phyloP scores from a whole-genome alignment of 1,284 basidiomycete species.

The Cryptococcus sp. region DNA sequence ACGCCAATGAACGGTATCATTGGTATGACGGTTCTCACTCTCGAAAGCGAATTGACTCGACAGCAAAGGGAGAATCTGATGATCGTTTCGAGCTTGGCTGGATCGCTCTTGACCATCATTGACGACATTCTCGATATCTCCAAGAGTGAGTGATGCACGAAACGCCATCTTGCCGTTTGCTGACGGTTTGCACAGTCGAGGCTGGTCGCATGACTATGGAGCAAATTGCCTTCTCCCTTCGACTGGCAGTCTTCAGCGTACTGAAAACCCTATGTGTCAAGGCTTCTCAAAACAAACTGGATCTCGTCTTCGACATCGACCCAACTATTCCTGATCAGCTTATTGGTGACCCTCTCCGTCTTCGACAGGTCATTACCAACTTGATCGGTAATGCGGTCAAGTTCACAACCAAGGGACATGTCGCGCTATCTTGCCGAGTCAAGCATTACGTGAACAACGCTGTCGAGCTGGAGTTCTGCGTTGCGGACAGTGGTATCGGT shows the following conservation, averaged over 20 bases:
- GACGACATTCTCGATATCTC: conserved; percentile 98
- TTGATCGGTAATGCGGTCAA: conserved; percentile 94
- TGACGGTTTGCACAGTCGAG: conserved; percentile 67
- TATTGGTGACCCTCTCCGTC: conserved; percentile 91
- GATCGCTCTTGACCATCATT: conserved; percentile 93
- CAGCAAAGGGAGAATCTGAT: conserved; percentile 94
- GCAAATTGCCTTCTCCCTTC: conserved; percentile 95
- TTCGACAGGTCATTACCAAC: conserved; percentile 82
- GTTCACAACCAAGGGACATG: conserved; percentile 92
- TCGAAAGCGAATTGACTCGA: conserved; percentile 81
- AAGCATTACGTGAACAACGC: conserved; percentile 69
- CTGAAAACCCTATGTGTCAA: conserved; percentile 98
- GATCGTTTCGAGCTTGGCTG: conserved; percentile 91
- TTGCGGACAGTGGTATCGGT: conserved; percentile 96
- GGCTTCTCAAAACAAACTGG: conserved; percentile 95
- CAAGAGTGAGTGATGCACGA: conserved; percentile 72
- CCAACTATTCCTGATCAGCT: conserved; percentile 95
- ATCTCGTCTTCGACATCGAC: conserved; percentile 95
- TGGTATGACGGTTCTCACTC: conserved; percentile 78
- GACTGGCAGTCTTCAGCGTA: conserved; percentile 94
- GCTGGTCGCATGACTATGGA: conserved; percentile 99
- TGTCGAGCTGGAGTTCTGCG: conserved; percentile 94
- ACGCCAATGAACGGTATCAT: conserved; percentile 99
- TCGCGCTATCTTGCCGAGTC: conserved; percentile 80
- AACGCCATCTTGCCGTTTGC: not conserved